Percentiles rank a stretch among this genome's conserved stretches.
Conservation (phyloP, 2,329 filamentous ascomycete genomes). For the Aspergillus sp. region DNA sequence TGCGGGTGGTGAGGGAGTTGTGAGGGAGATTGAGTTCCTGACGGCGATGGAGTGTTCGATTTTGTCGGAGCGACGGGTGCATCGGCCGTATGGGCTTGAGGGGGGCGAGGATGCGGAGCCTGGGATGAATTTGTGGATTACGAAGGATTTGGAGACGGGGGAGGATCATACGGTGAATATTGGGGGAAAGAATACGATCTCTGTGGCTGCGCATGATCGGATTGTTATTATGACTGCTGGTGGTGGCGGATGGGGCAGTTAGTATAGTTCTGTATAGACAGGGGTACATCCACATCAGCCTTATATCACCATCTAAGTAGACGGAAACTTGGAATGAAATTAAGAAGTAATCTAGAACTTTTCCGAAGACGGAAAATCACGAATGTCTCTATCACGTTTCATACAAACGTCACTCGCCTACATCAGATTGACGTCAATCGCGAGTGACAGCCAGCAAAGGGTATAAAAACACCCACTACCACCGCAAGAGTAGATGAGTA, state of each 20-base stretch:
- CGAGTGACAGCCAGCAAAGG: not conserved
- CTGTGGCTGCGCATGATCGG: slow-evolving; percentile 59
- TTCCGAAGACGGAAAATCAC: not conserved
- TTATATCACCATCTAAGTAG: not conserved
- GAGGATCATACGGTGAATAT: slow-evolving; percentile 57
- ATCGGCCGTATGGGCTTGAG: slow-evolving; percentile 76
- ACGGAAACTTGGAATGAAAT: not conserved
- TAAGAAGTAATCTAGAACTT: not conserved
- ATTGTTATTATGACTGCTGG: slow-evolving; percentile 62
- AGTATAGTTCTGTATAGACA: not conserved
- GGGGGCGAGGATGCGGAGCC: slow-evolving; percentile 77
- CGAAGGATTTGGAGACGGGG: slow-evolving; percentile 62
- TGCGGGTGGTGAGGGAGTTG: slow-evolving; percentile 71
- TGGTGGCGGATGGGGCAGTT: slow-evolving; percentile 43
- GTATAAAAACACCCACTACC: not conserved
- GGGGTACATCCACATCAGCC: not conserved
- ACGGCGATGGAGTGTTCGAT: slow-evolving; percentile 79
- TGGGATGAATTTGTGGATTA: slow-evolving; percentile 85
- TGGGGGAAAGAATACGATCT: slow-evolving; percentile 63
- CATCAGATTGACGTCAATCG: slow-evolving; percentile 22
- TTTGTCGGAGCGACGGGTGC: slow-evolving; percentile 72
- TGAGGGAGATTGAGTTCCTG: slow-evolving; percentile 81
- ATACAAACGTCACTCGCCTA: slow-evolving; percentile 3
- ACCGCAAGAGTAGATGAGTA: not conserved
- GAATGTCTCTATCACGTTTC: not conserved